Conservation (phyloP, 495 filamentous ascomycete genomes). For the Penicillium flavigenum region DNA sequence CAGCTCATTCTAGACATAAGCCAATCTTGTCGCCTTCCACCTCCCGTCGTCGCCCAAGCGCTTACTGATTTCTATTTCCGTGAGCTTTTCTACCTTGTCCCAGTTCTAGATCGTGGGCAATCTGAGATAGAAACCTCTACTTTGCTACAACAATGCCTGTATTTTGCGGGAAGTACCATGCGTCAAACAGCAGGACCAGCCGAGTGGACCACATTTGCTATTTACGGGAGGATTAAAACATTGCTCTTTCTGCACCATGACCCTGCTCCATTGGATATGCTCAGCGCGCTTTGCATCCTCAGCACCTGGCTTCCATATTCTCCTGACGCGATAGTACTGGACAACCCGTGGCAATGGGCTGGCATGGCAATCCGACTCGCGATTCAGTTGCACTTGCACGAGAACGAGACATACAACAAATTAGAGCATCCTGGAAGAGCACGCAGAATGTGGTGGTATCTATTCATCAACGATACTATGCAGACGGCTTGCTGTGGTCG, state of each 20-base stretch:
- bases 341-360: conserved; percentile 25
- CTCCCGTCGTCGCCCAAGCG: conserved; percentile 4
- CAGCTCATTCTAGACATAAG: conserved; percentile 11
- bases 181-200: conserved; percentile 11
- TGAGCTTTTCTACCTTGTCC: conserved; percentile 11
- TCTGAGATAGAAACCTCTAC: conserved; percentile 1
- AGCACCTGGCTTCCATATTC: conserved; percentile 13
- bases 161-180: conserved; percentile 21
- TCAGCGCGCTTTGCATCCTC: conserved; percentile 15
- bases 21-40: conserved; percentile 8
- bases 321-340: conserved; percentile 13
- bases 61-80: conserved; percentile 20
- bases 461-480: conserved; percentile 18
- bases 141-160: conserved; percentile 19
- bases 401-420: conserved; percentile 13
- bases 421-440: conserved; percentile 1
- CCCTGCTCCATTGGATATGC: conserved; percentile 10
- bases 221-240: conserved; percentile 22
- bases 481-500: conserved; percentile 19
- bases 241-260: conserved; percentile 18
- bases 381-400: conserved; percentile 21
- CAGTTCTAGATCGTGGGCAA: conserved; percentile 16
- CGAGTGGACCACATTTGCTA: conserved; percentile 12
- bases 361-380: conserved; percentile 20
- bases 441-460: conserved; percentile 23